Evolutionary conservation across 2,329 filamentous ascomycete species (phyloP).

Genomic region (Huntiella savannae): DNA sequence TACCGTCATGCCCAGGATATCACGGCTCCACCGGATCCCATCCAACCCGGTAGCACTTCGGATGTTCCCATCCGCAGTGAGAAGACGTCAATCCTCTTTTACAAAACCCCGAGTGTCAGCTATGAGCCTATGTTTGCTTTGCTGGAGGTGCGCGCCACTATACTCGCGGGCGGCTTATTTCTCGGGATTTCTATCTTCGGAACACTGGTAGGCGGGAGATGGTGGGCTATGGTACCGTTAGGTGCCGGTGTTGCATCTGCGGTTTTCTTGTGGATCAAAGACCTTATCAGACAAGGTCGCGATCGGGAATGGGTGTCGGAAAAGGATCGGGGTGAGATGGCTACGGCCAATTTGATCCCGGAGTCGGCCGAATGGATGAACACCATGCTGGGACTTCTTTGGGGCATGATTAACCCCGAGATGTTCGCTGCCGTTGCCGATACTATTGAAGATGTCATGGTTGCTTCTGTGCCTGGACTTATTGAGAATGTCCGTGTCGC

Average conservation of each 20-base stretch:
- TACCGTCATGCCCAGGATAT: conserved; percentile 77
- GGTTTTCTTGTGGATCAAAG: conserved; percentile 78
- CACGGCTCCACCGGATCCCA: conserved; percentile 74
- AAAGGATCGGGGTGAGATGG: conserved; percentile 64
- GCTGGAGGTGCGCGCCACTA: conserved; percentile 55
- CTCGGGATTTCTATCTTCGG: conserved; percentile 58
- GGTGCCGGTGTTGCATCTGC: conserved; percentile 53
- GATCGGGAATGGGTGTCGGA: conserved; percentile 81
- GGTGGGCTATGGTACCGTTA: conserved; percentile 60
- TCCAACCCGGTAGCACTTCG: conserved; percentile 63
- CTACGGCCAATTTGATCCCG: conserved; percentile 72
- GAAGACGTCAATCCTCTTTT: conserved; percentile 90
- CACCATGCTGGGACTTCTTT: conserved; percentile 62
- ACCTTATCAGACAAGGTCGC: conserved; percentile 62
- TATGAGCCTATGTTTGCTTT: conserved; percentile 73
- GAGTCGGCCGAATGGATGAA: conserved; percentile 97
- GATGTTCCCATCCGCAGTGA: conserved; percentile 93
- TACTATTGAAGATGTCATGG: conserved; percentile 74
- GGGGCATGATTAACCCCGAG: conserved; percentile 85
- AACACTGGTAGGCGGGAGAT: conserved; percentile 56
- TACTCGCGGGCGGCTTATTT: conserved; percentile 52
- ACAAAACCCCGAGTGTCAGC: conserved; percentile 76
- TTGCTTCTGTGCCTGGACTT: conserved; percentile 73
- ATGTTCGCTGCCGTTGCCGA: conserved; percentile 90
- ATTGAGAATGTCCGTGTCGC: conserved; percentile 91